Base-by-base conservation (phyloP, 495 filamentous ascomycete genomes). In the Aspergillus avenaceus region DNA sequence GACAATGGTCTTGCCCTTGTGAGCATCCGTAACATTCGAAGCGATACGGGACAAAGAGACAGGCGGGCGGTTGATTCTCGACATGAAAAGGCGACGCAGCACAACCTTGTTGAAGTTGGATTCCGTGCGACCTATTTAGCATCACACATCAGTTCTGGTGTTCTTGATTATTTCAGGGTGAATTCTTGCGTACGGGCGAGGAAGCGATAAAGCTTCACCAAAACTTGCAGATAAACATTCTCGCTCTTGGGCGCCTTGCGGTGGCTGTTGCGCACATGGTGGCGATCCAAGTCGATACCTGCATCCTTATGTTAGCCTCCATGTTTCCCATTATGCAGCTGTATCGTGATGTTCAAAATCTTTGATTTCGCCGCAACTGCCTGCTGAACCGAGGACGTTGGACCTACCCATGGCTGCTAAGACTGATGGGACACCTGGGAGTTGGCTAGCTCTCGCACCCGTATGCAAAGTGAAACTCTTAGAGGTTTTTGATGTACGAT, bases 161-260 rank as follows among this genome's bases (percentile, higher is more conserved):
- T 28, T 36, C 22, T 34, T 37, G 21, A 41, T 28, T 21, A 56
- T 49, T 43, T 25, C 38, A 53, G 40, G 8, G 34, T 21, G 19
- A 49, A 28, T 26, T 37, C 3, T 22, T 5, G 14, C 90, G 75
- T 87, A 95, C 92, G 91, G 62, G 91, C 86, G 63, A 98, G 78
- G 86, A 98, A 98, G 76, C 87, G 86, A 84, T 97, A 98, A 23
- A 98, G 88, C 85, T 97, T 97, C 76, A 97, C 91, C 67, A 97
- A 80, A 58, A 98, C 86, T 81, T 91, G 90, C 65, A 97, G 80
- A 77, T 97, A 97, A 59, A 91, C 89, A 79, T 98, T 97, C 75
- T 96, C 90, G 77, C 86, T 93, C 80, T 97, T 96, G 55, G 93
- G 87, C 53, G 92, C 92, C 84, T 88, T 91, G 76, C 90, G 87